Evolutionary conservation across 176 grass and related monocot genomes (phyloP).

Genomic region (Hsuehochloa calcarea): DNA sequence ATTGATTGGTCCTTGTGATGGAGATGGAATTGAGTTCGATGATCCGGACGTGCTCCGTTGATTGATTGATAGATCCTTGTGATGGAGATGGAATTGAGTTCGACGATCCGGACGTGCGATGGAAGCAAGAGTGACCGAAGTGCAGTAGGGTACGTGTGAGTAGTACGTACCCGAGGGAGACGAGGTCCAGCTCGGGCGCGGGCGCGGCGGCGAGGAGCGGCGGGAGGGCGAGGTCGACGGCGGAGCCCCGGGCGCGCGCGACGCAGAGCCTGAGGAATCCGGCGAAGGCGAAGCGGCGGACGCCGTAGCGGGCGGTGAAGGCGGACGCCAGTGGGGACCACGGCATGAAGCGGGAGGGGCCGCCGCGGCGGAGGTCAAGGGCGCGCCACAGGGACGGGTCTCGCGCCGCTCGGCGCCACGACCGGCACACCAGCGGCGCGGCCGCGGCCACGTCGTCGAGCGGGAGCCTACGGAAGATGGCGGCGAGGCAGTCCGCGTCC

Average conservation of each 20-base stretch:
- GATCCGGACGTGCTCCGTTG: not conserved
- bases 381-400: slow-evolving; percentile 42
- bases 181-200: slow-evolving; percentile 9
- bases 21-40: not conserved
- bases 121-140: not conserved
- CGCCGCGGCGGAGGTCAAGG: slow-evolving; percentile 46
- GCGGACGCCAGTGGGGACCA: slow-evolving; percentile 36
- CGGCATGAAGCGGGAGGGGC: slow-evolving; percentile 49
- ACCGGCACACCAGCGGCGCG: slow-evolving; percentile 49
- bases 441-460: slow-evolving; percentile 37
- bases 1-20: not conserved
- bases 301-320: slow-evolving; percentile 14
- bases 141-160: not conserved
- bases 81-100: not conserved
- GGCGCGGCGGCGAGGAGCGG: slow-evolving; percentile 18
- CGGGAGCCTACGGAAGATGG: slow-evolving; percentile 41
- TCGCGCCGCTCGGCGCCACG: slow-evolving; percentile 36
- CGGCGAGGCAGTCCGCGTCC: slow-evolving; percentile 44
- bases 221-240: slow-evolving; percentile 35
- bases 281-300: slow-evolving; percentile 43
- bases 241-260: slow-evolving; percentile 12
- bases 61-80: not conserved
- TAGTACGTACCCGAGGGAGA: slow-evolving; percentile 20
- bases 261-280: slow-evolving; percentile 49
- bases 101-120: not conserved